phyloP scores from a whole-genome alignment of 306 rosid genomes.

The Myrica gale region DNA sequence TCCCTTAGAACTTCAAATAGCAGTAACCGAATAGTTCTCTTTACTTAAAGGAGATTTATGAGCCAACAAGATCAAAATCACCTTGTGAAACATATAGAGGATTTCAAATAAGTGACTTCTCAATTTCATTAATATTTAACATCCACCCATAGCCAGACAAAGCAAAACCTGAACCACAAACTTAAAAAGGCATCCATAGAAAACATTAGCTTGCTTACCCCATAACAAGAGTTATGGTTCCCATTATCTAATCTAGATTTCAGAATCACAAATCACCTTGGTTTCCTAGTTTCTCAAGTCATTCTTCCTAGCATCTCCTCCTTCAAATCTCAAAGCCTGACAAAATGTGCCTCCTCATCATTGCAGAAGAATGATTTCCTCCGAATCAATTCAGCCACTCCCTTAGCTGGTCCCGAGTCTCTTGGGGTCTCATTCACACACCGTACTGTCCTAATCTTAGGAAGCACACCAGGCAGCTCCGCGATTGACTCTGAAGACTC shows the following conservation, averaged over 20 bases:
- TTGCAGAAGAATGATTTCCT: constrained; percentile 45
- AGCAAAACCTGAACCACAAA: not conserved
- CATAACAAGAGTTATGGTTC: constrained; percentile 19
- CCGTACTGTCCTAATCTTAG: constrained; percentile 54
- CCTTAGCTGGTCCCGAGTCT: constrained; percentile 82
- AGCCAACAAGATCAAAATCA: not conserved
- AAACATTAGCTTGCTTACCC: constrained; percentile 11
- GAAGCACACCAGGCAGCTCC: constrained; percentile 41
- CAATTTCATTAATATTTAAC: not conserved
- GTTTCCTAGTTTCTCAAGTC: not conserved
- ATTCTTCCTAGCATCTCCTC: constrained; percentile 40
- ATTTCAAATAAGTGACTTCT: not conserved
- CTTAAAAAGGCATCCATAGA: constrained; percentile 11
- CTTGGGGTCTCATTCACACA: constrained; percentile 57
- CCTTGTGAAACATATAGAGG: not conserved
- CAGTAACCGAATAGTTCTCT: not conserved
- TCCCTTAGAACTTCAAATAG: not conserved
- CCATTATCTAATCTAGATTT: constrained; percentile 18
- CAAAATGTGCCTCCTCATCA: constrained; percentile 43
- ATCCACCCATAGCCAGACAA: not conserved
- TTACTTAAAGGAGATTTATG: not conserved
- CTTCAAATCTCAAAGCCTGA: constrained; percentile 61
- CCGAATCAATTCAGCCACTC: constrained; percentile 61
- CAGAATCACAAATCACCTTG: constrained; percentile 9
- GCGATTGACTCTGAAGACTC: constrained; percentile 11